A percentile compares a stretch with the other conserved stretches of the same genome.
phyloP scores from a whole-genome alignment of 2,329 filamentous ascomycete species.

The Alternaria atra region DNA sequence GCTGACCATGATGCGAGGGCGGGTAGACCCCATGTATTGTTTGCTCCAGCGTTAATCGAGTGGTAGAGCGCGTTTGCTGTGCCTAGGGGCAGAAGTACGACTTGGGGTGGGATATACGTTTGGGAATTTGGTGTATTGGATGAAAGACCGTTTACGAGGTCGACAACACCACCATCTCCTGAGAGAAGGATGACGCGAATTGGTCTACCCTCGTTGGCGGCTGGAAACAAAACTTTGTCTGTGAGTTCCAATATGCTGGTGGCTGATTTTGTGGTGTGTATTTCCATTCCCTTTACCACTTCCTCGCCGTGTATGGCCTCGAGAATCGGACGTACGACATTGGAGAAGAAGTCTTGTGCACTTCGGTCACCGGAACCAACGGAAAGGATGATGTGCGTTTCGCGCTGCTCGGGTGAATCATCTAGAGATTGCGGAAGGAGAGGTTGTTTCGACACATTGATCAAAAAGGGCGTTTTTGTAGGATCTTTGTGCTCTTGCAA shows the following conservation, averaged over 20 bases:
- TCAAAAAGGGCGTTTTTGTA: constrained; percentile 23
- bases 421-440: constrained; percentile 12
- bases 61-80: constrained; percentile 61
- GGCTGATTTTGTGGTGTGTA: constrained; percentile 70
- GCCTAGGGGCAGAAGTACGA: constrained; percentile 64
- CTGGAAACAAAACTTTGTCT: constrained; percentile 56
- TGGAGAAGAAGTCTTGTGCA: constrained; percentile 52
- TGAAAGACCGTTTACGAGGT: constrained; percentile 76
- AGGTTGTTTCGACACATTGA: constrained; percentile 31
- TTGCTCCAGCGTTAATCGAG: constrained; percentile 50
- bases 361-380: constrained; percentile 55
- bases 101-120: constrained; percentile 60
- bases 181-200: constrained; percentile 76
- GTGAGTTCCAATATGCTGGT: constrained; percentile 73
- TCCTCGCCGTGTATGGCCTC: constrained; percentile 49
- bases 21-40: constrained; percentile 54
- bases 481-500: constrained; percentile 26
- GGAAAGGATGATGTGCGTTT: constrained; percentile 57
- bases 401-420: constrained; percentile 19
- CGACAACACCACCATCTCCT: constrained; percentile 86
- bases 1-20: constrained; percentile 48
- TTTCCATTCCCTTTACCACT: constrained; percentile 53
- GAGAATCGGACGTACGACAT: constrained; percentile 54
- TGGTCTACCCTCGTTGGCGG: constrained; percentile 56
- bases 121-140: constrained; percentile 32